These are phyloP conservation scores for Russula griseocarnosa DNA, from an alignment of 768 basidiomycete species.

Conservation along the genomic window DNA sequence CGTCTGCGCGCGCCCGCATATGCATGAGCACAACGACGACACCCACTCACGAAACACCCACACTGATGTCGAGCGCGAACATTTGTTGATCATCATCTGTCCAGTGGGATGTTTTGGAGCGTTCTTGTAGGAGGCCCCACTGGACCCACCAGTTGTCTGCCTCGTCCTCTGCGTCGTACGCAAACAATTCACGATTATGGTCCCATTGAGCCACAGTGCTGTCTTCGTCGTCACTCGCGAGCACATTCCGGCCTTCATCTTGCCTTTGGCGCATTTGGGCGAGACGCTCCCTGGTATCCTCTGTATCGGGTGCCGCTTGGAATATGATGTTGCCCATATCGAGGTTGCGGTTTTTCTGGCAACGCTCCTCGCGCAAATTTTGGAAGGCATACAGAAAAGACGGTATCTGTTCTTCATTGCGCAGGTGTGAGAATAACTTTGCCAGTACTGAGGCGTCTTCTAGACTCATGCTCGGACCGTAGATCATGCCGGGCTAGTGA, in stretches of 20 bases:
- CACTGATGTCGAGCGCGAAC: conserved; percentile 17
- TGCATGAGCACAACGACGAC: neutral
- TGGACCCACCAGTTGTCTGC: conserved; percentile 40
- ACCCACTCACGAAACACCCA: conserved; percentile 7
- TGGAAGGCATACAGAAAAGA: conserved; percentile 37
- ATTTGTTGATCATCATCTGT: conserved; percentile 1
- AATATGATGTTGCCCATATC: conserved; percentile 30
- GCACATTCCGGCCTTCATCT: conserved; percentile 29
- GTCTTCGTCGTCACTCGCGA: conserved; percentile 31
- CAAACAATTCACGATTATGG: conserved; percentile 34
- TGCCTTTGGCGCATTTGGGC: conserved; percentile 29
- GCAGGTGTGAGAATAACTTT: conserved; percentile 39
- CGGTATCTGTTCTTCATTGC: conserved; percentile 32
- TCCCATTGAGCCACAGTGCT: conserved; percentile 32
- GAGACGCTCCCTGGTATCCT: conserved; percentile 31
- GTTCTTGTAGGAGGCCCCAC: conserved; percentile 35
- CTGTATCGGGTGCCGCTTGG: conserved; percentile 29
- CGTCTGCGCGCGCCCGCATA: neutral
- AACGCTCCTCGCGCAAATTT: conserved; percentile 36
- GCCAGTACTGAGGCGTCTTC: conserved; percentile 42
- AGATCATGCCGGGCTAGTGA: conserved; percentile 35
- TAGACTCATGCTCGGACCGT: conserved; percentile 37
- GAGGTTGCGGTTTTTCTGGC: conserved; percentile 21
- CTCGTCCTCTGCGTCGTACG: conserved; percentile 38
- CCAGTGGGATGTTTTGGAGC: conserved; percentile 18